phyloP scores from a whole-genome alignment of 306 rosid genomes.

The Cicer pinnatifidum region DNA sequence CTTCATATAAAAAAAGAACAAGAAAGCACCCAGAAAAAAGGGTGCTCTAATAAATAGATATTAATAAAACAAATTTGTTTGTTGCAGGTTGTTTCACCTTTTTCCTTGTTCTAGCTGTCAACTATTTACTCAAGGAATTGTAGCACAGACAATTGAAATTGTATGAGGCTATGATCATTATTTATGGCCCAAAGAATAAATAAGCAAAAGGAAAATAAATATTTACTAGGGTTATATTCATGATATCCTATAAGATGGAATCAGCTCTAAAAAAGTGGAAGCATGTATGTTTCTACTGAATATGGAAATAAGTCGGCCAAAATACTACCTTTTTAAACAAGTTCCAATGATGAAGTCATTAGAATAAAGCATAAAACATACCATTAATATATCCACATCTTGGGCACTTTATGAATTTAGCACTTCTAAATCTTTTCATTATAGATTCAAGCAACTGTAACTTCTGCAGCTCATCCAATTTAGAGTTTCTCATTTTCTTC shows the following conservation, averaged over 20 bases:
- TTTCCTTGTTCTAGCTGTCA: constrained; percentile 16
- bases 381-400: constrained; percentile 79
- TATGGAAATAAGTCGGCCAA: constrained; percentile 32
- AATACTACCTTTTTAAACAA: constrained; percentile 30
- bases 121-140: constrained; percentile 3
- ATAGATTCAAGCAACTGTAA: constrained; percentile 40
- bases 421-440: constrained; percentile 31
- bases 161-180: background rate
- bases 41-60: background rate
- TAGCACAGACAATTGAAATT: background rate
- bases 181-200: constrained; percentile 13
- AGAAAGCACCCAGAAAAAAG: constrained; percentile 14
- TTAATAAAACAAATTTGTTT: background rate
- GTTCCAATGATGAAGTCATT: constrained; percentile 21
- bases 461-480: constrained; percentile 61
- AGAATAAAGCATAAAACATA: constrained; percentile 49
- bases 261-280: constrained; percentile 33
- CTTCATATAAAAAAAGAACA: background rate
- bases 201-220: background rate
- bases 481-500: constrained; percentile 73
- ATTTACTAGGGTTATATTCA: constrained; percentile 1
- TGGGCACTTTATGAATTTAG: constrained; percentile 59
- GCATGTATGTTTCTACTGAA: constrained; percentile 12
- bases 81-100: constrained; percentile 33
- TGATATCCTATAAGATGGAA: constrained; percentile 9